Evolutionary conservation across 306 rosid species (phyloP), one percentile per base, ranked within the genome.

Genomic region (Abrus pulchellus): DNA sequence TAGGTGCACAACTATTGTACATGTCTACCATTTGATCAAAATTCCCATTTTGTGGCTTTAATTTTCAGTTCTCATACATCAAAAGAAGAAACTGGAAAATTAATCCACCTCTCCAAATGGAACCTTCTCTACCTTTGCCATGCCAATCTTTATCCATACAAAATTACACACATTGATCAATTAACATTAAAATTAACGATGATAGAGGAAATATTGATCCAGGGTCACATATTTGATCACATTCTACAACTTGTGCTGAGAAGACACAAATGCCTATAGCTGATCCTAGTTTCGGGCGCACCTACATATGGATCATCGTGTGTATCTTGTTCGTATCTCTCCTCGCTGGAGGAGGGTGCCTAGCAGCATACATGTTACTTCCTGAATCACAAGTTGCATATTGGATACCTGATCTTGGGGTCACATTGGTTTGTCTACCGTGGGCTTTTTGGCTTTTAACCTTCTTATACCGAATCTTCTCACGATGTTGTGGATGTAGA

Each of bases 401-500:
- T 0, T 90, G 90, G 94, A 62, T 89, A 12, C 89, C 88, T 0
- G 3, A 27, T 8, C 72, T 40, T 1, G 97, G 97, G 13, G 84
- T 89, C n/a, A 13, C 83, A 0, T 73, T 92, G 84, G 84, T 92
- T 59, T 82, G 84, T 64, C 77, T 92, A 54, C 95, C 95, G 0
- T 92, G 97, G 95, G 68, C 86, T 14, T 92, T 92, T 53, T 90
- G 97, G 93, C 0, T 83, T 3, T 56, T 88, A 41, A 92, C 97
- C 2, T 89, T 82, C 86, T 5, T 89, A 5, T 90, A 92, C 60
- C 65, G 83, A 48, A 27, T 88, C n/a, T 7, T 87, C 41, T 85
- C 92, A 6, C 56, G 90, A 47, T 54, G 74, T 5, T 83, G 33
- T 27, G 89, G 89, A 40, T 77, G 41, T 57, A 83, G 92, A 60